Conservation (phyloP, 306 rosid genomes). For the Psophocarpus tetragonolobus region DNA sequence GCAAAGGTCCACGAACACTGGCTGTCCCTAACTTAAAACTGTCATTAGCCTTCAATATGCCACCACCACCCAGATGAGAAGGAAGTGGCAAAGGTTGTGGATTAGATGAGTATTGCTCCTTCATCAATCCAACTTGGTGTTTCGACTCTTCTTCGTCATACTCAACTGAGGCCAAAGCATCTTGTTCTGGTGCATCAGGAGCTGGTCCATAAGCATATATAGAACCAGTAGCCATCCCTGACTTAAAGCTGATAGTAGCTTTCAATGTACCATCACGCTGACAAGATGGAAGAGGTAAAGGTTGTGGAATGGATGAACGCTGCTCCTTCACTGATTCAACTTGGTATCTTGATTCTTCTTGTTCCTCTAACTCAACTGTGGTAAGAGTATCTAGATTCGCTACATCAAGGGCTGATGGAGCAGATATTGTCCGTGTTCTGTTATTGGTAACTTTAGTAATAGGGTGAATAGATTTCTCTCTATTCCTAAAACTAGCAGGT, state of each 20-base stretch:
- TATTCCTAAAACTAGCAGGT: conserved; percentile 71
- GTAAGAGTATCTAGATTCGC: conserved; percentile 61
- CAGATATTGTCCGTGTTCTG: conserved; percentile 68
- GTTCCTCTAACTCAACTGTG: conserved; percentile 54
- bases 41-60: conserved; percentile 46
- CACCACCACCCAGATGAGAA: conserved; percentile 35
- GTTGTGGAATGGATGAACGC: conserved; percentile 56
- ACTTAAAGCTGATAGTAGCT: conserved; percentile 61
- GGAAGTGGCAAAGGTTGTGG: conserved; percentile 85
- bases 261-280: conserved; percentile 46
- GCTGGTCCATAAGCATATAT: conserved; percentile 45
- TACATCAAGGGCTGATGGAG: conserved; percentile 73
- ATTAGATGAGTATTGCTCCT: conserved; percentile 43
- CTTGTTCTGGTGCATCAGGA: conserved; percentile 61
- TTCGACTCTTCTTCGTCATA: conserved; percentile 58
- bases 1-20: conserved; percentile 77
- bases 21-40: conserved; percentile 57
- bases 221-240: conserved; percentile 50
- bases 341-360: conserved; percentile 47
- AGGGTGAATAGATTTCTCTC: conserved; percentile 60
- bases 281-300: conserved; percentile 87
- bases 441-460: conserved; percentile 35
- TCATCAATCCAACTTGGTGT: conserved; percentile 39
- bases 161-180: conserved; percentile 48
- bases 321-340: conserved; percentile 47